phyloP scores from a whole-genome alignment of 108 stramenopile genomes.

The Skeletonema menzelii region DNA sequence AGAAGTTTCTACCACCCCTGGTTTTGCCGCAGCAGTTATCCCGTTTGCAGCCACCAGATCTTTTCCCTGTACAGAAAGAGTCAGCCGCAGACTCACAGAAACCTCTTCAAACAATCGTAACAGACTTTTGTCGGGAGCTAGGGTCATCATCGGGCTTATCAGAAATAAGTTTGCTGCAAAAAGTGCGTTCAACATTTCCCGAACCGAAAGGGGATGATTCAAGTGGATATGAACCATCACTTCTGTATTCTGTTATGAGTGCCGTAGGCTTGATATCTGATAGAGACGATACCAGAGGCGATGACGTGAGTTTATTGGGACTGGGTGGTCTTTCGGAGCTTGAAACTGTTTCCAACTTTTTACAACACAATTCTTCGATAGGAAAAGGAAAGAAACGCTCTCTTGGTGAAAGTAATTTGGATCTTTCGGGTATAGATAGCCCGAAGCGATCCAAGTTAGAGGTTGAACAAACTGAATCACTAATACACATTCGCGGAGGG shows the following conservation, averaged over 20 bases:
- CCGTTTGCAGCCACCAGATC: constrained; percentile 10
- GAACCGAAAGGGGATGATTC: constrained; percentile 20
- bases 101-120: constrained; percentile 16
- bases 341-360: constrained; percentile 20
- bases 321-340: constrained; percentile 11
- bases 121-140: constrained; percentile 1
- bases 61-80: background rate
- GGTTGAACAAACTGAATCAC: constrained; percentile 1
- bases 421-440: constrained; percentile 2
- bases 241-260: constrained; percentile 69
- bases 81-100: background rate
- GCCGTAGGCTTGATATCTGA: constrained; percentile 60
- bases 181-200: constrained; percentile 32
- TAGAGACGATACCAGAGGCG: constrained; percentile 1
- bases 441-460: constrained; percentile 1
- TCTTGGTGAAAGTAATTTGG: background rate
- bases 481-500: constrained; percentile 32
- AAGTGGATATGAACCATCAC: constrained; percentile 51
- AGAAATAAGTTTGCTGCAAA: constrained; percentile 54
- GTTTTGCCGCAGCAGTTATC: constrained; percentile 14
- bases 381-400: constrained; percentile 15
- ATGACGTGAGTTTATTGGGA: constrained; percentile 16
- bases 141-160: constrained; percentile 3
- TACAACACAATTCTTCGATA: background rate
- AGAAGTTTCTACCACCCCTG: constrained; percentile 20